Evolutionary conservation across 805 yeast species (phyloP).

Genomic region (Metschnikowia peoriensis): DNA sequence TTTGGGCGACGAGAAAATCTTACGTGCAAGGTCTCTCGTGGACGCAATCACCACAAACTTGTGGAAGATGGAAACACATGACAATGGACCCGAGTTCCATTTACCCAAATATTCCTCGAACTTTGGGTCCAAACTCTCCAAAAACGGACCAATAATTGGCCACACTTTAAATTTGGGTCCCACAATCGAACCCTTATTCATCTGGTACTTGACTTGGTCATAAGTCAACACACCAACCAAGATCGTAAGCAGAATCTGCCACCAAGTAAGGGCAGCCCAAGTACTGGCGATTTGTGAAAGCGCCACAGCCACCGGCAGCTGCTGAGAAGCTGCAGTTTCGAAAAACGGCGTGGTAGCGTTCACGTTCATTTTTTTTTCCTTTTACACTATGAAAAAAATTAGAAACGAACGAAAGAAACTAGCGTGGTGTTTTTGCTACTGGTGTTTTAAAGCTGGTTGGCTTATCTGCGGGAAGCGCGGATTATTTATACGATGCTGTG

Average conservation of each 20-base stretch:
- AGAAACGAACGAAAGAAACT: not conserved
- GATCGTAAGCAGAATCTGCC: constrained; percentile 48
- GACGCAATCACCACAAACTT: constrained; percentile 74
- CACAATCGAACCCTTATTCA: constrained; percentile 81
- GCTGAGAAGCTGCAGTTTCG: not conserved
- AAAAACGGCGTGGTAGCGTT: constrained; percentile 10
- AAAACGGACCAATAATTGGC: constrained; percentile 96
- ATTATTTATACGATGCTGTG: constrained; percentile 11
- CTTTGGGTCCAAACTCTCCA: constrained; percentile 92
- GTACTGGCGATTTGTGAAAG: constrained; percentile 14
- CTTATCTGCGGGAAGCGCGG: constrained; percentile 8
- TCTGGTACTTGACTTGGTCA: constrained; percentile 77
- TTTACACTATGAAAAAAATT: not conserved
- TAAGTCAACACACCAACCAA: constrained; percentile 51
- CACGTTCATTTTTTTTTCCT: constrained; percentile 5
- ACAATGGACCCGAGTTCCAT: constrained; percentile 92
- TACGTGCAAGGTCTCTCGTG: constrained; percentile 20
- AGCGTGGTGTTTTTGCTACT: not conserved
- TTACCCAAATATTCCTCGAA: constrained; percentile 90
- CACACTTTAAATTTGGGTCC: constrained; percentile 87
- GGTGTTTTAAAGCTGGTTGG: not conserved
- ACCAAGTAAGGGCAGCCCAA: constrained; percentile 45
- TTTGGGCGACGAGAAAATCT: constrained; percentile 53
- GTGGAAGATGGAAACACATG: constrained; percentile 97
- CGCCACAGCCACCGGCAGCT: not conserved